phyloP scores from a whole-genome alignment of 495 filamentous ascomycete species.

The Tuber aestivum region DNA sequence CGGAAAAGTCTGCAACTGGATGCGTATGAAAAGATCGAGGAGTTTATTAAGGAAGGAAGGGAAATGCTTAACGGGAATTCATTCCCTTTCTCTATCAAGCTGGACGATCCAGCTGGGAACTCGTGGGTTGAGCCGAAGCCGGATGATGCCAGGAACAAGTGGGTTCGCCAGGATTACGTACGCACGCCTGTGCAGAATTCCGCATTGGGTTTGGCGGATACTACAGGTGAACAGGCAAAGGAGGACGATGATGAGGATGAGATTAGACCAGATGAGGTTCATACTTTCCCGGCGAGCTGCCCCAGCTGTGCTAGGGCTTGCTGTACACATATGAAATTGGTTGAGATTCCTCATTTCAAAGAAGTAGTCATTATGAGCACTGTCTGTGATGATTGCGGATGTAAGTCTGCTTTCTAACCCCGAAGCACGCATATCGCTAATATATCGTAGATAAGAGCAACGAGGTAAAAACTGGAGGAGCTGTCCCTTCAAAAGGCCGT shows the following conservation, averaged over 20 bases:
- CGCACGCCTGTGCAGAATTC: slow-evolving; percentile 80
- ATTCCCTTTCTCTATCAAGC: slow-evolving; percentile 78
- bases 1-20: slow-evolving; percentile 69
- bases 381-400: slow-evolving; percentile 82
- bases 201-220: slow-evolving; percentile 59
- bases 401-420: slow-evolving; percentile 19
- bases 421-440: background rate
- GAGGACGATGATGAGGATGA: slow-evolving; percentile 56
- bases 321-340: slow-evolving; percentile 87
- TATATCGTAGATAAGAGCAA: slow-evolving; percentile 59
- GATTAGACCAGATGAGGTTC: slow-evolving; percentile 81
- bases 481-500: slow-evolving; percentile 77
- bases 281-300: slow-evolving; percentile 82
- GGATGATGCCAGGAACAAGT: slow-evolving; percentile 69
- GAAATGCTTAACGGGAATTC: slow-evolving; percentile 65
- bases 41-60: slow-evolving; percentile 61
- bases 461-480: slow-evolving; percentile 94
- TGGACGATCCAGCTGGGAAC: slow-evolving; percentile 95
- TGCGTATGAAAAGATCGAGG: slow-evolving; percentile 65
- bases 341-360: slow-evolving; percentile 94
- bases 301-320: slow-evolving; percentile 80
- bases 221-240: slow-evolving; percentile 25
- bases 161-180: slow-evolving; percentile 70
- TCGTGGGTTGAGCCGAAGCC: slow-evolving; percentile 89
- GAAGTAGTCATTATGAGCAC: slow-evolving; percentile 88